Percentiles rank a stretch among this genome's conserved stretches.
These are phyloP conservation scores for Tolypocladium tropicale DNA, from an alignment of 2,329 filamentous ascomycete genomes.

Conservation along the genomic window DNA sequence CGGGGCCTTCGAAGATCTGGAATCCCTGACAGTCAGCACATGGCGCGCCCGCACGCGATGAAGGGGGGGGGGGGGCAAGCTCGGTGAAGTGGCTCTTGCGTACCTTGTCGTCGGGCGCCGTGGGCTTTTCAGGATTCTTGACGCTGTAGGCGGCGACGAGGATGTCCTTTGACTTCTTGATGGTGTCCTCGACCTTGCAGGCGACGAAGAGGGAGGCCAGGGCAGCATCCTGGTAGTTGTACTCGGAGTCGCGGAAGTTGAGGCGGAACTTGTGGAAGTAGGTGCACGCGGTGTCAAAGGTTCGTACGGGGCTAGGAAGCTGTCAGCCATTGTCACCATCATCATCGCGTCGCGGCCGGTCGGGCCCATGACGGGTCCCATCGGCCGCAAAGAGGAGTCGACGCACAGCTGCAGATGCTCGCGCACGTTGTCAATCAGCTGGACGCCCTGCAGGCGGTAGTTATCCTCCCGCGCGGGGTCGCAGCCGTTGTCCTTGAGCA, in stretches of 20 bases:
- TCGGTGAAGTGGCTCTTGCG: slow-evolving; percentile 12
- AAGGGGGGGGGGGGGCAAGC: neutral
- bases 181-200: slow-evolving; percentile 95
- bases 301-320: slow-evolving; percentile 63
- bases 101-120: slow-evolving; percentile 73
- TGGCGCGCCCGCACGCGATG: too few relatives aligned
- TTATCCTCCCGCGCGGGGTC: slow-evolving; percentile 71
- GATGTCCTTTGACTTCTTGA: slow-evolving; percentile 93
- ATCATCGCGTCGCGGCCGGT: too few relatives aligned
- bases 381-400: slow-evolving; percentile 1
- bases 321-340: neutral
- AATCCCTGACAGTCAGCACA: too few relatives aligned
- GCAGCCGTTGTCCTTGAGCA: slow-evolving; percentile 57
- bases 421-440: slow-evolving; percentile 80
- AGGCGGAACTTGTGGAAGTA: slow-evolving; percentile 94
- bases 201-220: slow-evolving; percentile 82
- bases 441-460: slow-evolving; percentile 74
- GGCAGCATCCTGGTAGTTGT: slow-evolving; percentile 78
- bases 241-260: slow-evolving; percentile 74
- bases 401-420: slow-evolving; percentile 68
- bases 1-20: neutral
- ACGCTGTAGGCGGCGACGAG: slow-evolving; percentile 84
- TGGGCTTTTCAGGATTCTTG: slow-evolving; percentile 58
- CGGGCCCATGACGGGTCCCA: too few relatives aligned
- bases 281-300: slow-evolving; percentile 81